These are phyloP conservation scores for Saxispiralis lemnorum DNA, from an alignment of 495 filamentous ascomycete genomes.

Conservation along the genomic window DNA sequence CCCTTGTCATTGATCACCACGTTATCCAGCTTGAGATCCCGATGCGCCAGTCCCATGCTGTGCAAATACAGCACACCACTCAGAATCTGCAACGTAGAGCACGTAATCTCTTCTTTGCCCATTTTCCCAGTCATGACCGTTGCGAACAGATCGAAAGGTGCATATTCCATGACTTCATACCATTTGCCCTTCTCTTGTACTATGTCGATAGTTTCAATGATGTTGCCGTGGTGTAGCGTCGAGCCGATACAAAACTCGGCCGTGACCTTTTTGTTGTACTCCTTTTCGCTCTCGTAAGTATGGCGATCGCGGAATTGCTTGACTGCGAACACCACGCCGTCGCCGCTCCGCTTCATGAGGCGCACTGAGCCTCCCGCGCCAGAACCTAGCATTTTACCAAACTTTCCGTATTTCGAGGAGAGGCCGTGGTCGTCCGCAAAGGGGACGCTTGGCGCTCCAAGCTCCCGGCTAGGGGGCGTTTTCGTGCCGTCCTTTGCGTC, in stretches of 20 bases:
- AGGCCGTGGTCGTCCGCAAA: slow-evolving; percentile 92
- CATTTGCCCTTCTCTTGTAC: slow-evolving; percentile 86
- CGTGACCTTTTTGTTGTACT: slow-evolving; percentile 98
- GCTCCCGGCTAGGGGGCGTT: slow-evolving; percentile 32
- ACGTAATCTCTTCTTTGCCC: slow-evolving; percentile 76
- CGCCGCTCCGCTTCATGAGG: slow-evolving; percentile 78
- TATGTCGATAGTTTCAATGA: slow-evolving; percentile 95
- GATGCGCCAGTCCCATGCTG: slow-evolving; percentile 85
- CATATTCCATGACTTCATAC: slow-evolving; percentile 99
- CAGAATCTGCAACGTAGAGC: slow-evolving; percentile 84
- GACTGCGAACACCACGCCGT: slow-evolving; percentile 84
- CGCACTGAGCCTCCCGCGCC: slow-evolving; percentile 91
- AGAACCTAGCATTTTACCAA: slow-evolving; percentile 82
- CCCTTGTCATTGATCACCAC: slow-evolving; percentile 91
- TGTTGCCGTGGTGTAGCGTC: slow-evolving; percentile 91
- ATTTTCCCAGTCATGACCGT: slow-evolving; percentile 99
- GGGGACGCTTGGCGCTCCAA: slow-evolving; percentile 50
- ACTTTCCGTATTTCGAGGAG: slow-evolving; percentile 79
- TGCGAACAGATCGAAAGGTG: slow-evolving; percentile 91
- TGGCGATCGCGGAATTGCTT: slow-evolving; percentile 93
- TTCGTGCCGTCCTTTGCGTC: slow-evolving; percentile 27
- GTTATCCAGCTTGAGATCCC: slow-evolving; percentile 94
- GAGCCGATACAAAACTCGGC: slow-evolving; percentile 98
- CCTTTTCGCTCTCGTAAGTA: slow-evolving; percentile 78
- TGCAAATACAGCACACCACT: slow-evolving; percentile 95